Evolutionary conservation across 208 protist genomes (phyloP).

Genomic region (Leishmania braziliensis): DNA sequence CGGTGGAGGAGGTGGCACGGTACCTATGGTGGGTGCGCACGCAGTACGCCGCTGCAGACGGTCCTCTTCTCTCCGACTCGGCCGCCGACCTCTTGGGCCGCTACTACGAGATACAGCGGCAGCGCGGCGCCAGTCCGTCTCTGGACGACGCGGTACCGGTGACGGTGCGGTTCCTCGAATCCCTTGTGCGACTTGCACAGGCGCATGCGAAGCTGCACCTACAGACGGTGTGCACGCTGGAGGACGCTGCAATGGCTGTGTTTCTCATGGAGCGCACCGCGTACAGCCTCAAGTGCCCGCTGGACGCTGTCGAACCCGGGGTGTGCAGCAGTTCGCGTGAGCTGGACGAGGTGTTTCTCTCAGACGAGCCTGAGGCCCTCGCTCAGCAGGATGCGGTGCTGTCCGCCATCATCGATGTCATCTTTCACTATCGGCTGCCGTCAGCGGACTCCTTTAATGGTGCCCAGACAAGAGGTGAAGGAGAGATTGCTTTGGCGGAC

Average conservation of each 20-base stretch:
- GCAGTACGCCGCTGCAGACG: slow-evolving; percentile 68
- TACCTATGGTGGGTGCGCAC: slow-evolving; percentile 82
- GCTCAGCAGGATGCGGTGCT: slow-evolving; percentile 58
- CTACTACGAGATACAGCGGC: slow-evolving; percentile 81
- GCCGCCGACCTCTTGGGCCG: slow-evolving; percentile 72
- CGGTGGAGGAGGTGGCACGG: slow-evolving; percentile 60
- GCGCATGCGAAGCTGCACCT: slow-evolving; percentile 95
- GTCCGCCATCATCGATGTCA: slow-evolving; percentile 54
- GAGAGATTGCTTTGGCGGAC: slow-evolving; percentile 27
- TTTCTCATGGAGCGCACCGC: slow-evolving; percentile 89
- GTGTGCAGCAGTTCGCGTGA: slow-evolving; percentile 77
- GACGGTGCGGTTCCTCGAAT: slow-evolving; percentile 96
- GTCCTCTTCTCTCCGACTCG: slow-evolving; percentile 69
- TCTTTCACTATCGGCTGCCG: slow-evolving; percentile 47
- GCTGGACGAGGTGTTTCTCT: slow-evolving; percentile 78
- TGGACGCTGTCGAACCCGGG: slow-evolving; percentile 54
- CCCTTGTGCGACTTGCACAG: slow-evolving; percentile 94
- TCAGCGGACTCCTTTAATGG: slow-evolving; percentile 12
- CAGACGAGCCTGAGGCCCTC: slow-evolving; percentile 33
- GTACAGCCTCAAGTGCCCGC: slow-evolving; percentile 81
- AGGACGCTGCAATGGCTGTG: slow-evolving; percentile 88
- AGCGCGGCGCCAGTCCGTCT: slow-evolving; percentile 65
- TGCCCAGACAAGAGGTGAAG: slow-evolving; percentile 10
- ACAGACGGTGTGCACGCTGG: slow-evolving; percentile 65
- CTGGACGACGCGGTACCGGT: slow-evolving; percentile 92